A percentile compares a stretch with the other conserved stretches of the same genome.
Evolutionary conservation across 2,329 filamentous ascomycete species (phyloP).

Genomic region (Phoma sp.): DNA sequence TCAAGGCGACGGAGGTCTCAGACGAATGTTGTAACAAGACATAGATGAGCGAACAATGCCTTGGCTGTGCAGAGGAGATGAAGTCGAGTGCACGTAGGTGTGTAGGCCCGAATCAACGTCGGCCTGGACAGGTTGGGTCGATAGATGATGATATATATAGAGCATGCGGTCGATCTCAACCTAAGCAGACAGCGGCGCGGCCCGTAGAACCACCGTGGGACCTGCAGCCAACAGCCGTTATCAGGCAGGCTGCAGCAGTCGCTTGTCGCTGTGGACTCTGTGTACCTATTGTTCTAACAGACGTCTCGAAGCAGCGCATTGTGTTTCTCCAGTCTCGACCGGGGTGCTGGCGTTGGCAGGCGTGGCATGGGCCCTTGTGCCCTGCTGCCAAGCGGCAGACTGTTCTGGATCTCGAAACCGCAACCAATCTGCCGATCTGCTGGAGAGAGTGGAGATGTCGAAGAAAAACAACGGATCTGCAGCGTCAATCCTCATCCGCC

Average conservation of each 20-base stretch:
- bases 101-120: conserved; percentile 6
- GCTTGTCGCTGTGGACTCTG: background rate
- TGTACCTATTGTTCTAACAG: background rate
- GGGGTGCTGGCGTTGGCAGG: background rate
- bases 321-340: background rate
- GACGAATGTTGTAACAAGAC: background rate
- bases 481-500: background rate
- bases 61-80: conserved; percentile 9
- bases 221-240: conserved; percentile 12
- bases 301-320: conserved; percentile 8
- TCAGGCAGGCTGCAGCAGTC: background rate
- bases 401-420: conserved; percentile 5
- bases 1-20: background rate
- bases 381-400: background rate
- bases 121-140: background rate
- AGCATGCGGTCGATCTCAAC: conserved; percentile 1
- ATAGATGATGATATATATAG: background rate
- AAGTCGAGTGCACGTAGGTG: conserved; percentile 4
- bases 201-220: conserved; percentile 10
- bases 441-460: conserved; percentile 6
- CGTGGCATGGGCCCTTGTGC: conserved; percentile 4
- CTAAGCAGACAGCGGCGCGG: conserved; percentile 24
- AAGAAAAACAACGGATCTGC: background rate
- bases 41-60: background rate
- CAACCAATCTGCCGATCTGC: conserved; percentile 3